These are phyloP conservation scores for Pseudonitzschia multiseries DNA, from an alignment of 108 stramenopile genomes.

Conservation along the genomic window DNA sequence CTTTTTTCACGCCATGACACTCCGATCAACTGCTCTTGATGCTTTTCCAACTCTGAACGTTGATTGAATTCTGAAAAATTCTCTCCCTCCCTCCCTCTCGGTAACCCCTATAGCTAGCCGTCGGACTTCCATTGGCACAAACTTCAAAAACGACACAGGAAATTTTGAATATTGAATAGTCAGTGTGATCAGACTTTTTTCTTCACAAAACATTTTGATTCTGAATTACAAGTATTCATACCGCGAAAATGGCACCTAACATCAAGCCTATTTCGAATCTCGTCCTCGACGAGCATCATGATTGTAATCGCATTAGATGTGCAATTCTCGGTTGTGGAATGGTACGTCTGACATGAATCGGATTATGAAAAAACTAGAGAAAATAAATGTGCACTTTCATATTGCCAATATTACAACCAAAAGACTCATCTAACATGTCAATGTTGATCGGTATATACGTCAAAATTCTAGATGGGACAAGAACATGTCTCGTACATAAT, in stretches of 20 bases:
- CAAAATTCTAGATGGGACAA: conserved; percentile 47
- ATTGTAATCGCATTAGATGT: conserved; percentile 48
- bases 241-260: conserved; percentile 30
- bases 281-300: background rate
- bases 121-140: too few relatives aligned
- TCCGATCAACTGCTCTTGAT: background rate
- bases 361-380: background rate
- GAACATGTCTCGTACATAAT: conserved; percentile 82
- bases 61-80: too few relatives aligned
- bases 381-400: background rate
- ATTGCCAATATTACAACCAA: background rate
- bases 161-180: too few relatives aligned
- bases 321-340: conserved; percentile 83
- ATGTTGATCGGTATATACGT: background rate
- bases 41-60: background rate
- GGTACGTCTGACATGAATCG: conserved; percentile 30
- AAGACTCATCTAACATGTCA: background rate
- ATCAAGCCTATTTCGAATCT: conserved; percentile 14
- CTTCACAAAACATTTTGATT: too few relatives aligned
- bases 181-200: too few relatives aligned
- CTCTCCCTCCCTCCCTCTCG: too few relatives aligned
- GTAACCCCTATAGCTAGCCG: too few relatives aligned
- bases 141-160: too few relatives aligned
- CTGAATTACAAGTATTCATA: too few relatives aligned
- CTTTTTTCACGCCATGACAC: background rate